Evolutionary conservation across 192 early-diverging fungal species (phyloP).

Genomic region (Neocallimastix lanati): DNA sequence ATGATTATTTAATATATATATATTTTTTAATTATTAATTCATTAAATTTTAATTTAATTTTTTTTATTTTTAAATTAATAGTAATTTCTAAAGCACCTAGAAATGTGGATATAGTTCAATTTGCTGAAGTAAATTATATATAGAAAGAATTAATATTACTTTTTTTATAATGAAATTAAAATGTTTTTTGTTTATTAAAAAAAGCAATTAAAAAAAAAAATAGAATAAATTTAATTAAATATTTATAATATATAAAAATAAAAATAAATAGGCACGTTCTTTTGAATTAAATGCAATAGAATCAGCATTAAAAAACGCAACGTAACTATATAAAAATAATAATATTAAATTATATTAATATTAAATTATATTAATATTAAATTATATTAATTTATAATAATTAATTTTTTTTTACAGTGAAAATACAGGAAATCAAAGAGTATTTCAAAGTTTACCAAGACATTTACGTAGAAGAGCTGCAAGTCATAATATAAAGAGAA

Average conservation of each 20-base stretch:
- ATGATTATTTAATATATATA: too few species aligned
- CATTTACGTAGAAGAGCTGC: slow-evolving; percentile 85
- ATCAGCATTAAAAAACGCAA: not conserved
- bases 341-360: not conserved
- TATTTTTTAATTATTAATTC: too few species aligned
- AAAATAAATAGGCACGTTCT: not conserved
- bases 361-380: not conserved
- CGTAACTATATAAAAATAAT: not conserved
- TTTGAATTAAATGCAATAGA: not conserved
- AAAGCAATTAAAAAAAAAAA: too few species aligned
- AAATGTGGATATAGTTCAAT: not conserved
- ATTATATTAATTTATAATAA: not conserved
- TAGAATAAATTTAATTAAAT: too few species aligned
- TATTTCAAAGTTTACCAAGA: slow-evolving; percentile 79
- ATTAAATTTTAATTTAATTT: too few species aligned
- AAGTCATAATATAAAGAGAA: slow-evolving; percentile 79
- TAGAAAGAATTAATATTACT: too few species aligned
- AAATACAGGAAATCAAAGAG: slow-evolving; percentile 30
- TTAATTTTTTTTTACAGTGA: too few species aligned
- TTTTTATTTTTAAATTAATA: not conserved
- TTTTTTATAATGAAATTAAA: too few species aligned
- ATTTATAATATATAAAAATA: too few species aligned
- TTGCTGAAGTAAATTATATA: not conserved
- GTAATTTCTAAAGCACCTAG: not conserved
- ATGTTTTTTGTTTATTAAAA: too few species aligned